Evolutionary conservation across 2,329 filamentous ascomycete species (phyloP), one percentile per base, ranked within the genome.

Genomic region (Xylaria digitata): DNA sequence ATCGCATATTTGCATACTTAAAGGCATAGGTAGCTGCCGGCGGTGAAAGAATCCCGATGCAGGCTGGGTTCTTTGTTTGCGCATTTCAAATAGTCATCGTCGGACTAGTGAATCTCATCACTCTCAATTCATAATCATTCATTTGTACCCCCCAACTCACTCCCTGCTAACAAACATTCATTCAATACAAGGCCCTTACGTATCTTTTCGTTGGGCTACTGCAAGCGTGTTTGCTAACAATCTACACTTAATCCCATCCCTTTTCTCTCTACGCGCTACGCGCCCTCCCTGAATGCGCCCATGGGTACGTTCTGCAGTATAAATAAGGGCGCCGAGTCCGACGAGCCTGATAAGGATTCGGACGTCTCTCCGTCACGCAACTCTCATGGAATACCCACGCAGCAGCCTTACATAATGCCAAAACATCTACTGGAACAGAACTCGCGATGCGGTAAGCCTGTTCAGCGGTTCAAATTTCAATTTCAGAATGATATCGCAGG

Each of bases 281-380:
- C 30, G 42, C 58, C 55, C 53, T 52, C 53, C 37, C 5, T 23
- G 48, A 42, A 68, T 74, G 67, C 69, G 40, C 73, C 63, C 63
- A 77, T 76, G 74, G 75, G 74, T 55, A 58, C 30, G 9, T 32
- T 70, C 11, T 75, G 73, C 57, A 71, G 71, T 64, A 71, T 69
- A 61, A 62, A 74, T 72, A 75, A 71, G 69, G 70, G 68, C 61
- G 55, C 62, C 37, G 58, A 72, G 61, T 69, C 70, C 53, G 71
- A 72, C 53, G 70, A 72, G 48, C 57, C 70, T 70, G 72, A 73
- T 54, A 74, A 74, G 30, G 40, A 62, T 42, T 54, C 53, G 52
- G 65, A 71, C 9, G 58, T 68, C 40, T 63, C 62, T n/a, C 48
- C 64, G 17, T 52, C 66, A 34, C 67, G 53, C 23, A 69, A 62